phyloP scores from a whole-genome alignment of 2,329 filamentous ascomycete genomes.

The Sporothrix mexicana region DNA sequence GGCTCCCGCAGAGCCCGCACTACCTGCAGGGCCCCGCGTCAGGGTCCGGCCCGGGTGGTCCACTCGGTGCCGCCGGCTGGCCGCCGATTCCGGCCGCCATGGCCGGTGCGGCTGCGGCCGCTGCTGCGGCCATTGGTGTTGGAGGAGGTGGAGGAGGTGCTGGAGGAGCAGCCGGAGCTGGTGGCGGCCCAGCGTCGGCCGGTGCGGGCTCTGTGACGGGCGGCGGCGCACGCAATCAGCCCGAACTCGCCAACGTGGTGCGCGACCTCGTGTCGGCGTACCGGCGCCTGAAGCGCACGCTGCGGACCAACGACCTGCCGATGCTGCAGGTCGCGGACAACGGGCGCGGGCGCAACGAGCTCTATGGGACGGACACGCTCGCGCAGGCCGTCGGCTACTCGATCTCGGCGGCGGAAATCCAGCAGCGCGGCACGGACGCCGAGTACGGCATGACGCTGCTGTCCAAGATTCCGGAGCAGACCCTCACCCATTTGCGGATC shows the following conservation, averaged over 20 bases:
- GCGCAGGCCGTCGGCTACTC: constrained; percentile 77
- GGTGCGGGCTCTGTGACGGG: neutral
- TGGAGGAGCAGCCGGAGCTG: neutral
- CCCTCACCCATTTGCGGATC: constrained; percentile 84
- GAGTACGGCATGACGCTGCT: constrained; percentile 76
- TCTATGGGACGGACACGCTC: constrained; percentile 64
- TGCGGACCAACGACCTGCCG: constrained; percentile 60
- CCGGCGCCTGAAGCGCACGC: constrained; percentile 63
- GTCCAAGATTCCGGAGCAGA: constrained; percentile 82
- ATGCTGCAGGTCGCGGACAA: constrained; percentile 46
- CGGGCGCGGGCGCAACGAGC: constrained; percentile 48
- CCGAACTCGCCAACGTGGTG: constrained; percentile 45
- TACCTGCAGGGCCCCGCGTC: constrained; percentile 40
- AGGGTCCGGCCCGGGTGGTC: constrained; percentile 23
- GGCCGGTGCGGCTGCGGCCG: constrained; percentile 24
- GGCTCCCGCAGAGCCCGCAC: constrained; percentile 16
- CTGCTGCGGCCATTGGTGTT: neutral
- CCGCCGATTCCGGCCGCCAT: constrained; percentile 27
- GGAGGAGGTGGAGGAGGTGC: neutral
- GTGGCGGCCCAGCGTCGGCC: neutral
- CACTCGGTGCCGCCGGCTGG: constrained; percentile 7
- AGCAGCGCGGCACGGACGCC: constrained; percentile 82
- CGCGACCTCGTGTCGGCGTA: constrained; percentile 66
- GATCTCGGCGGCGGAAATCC: constrained; percentile 87
- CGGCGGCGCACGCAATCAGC: neutral